These are phyloP conservation scores for Xylaria sp. DNA, from an alignment of 2,329 filamentous ascomycete species.

Conservation along the genomic window DNA sequence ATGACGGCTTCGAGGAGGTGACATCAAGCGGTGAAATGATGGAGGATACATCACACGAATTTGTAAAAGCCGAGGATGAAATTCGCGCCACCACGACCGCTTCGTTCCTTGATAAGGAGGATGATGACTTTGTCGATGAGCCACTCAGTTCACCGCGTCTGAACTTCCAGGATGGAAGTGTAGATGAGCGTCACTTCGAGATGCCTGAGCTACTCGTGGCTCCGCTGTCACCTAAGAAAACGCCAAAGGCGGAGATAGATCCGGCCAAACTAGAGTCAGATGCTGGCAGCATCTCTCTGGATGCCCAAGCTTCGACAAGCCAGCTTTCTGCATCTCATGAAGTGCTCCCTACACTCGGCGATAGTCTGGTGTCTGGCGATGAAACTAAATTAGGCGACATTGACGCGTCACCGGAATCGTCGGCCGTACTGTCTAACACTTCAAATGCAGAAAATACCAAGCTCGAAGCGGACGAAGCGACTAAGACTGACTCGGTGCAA, in stretches of 20 bases:
- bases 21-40: constrained; percentile 62
- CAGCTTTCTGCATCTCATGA: not conserved
- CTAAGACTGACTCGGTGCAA: not conserved
- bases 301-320: not conserved
- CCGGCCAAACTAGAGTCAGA: constrained; percentile 15
- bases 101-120: constrained; percentile 53
- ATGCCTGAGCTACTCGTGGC: constrained; percentile 53
- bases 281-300: not conserved
- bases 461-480: not conserved
- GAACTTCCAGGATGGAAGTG: constrained; percentile 53
- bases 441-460: not conserved
- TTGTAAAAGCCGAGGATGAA: constrained; percentile 56
- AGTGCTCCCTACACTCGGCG: not conserved
- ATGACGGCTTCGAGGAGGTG: constrained; percentile 93
- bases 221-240: constrained; percentile 52
- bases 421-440: not conserved
- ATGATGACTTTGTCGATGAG: constrained; percentile 74
- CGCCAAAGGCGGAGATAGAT: constrained; percentile 23
- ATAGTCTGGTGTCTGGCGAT: not conserved
- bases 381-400: constrained; percentile 4
- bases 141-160: constrained; percentile 65
- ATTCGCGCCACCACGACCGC: constrained; percentile 36
- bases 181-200: constrained; percentile 48
- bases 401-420: constrained; percentile 8
- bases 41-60: constrained; percentile 66